These are phyloP conservation scores for Pseudoneurospora amorphoporcata DNA, from an alignment of 495 filamentous ascomycete genomes.

Conservation along the genomic window DNA sequence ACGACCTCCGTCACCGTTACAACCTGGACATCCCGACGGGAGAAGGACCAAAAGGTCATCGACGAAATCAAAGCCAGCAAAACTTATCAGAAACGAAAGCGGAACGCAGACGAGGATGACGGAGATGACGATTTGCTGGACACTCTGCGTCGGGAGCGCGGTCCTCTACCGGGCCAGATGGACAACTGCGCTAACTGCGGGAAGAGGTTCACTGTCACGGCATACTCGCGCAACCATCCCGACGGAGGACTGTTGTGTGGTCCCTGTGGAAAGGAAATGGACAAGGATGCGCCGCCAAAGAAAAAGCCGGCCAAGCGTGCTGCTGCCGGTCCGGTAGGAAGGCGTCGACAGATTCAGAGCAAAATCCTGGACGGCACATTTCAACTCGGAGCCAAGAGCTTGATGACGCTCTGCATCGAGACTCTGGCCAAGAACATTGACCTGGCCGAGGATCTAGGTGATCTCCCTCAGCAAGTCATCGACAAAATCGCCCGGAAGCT, in stretches of 20 bases:
- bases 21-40: slow-evolving; percentile 16
- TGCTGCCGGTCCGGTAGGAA: slow-evolving; percentile 31
- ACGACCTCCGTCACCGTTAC: slow-evolving; percentile 3
- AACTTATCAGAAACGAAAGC: slow-evolving; percentile 58
- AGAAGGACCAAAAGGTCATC: slow-evolving; percentile 54
- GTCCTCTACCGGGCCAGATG: slow-evolving; percentile 72
- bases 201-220: slow-evolving; percentile 87
- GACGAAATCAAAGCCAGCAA: slow-evolving; percentile 74
- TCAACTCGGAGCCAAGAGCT: slow-evolving; percentile 54
- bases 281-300: slow-evolving; percentile 48
- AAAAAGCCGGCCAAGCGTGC: slow-evolving; percentile 41
- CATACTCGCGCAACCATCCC: slow-evolving; percentile 75
- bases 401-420: slow-evolving; percentile 74
- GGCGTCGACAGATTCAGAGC: slow-evolving; percentile 63
- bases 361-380: slow-evolving; percentile 66
- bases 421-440: slow-evolving; percentile 74
- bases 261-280: slow-evolving; percentile 71
- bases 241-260: slow-evolving; percentile 75
- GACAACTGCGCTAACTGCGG: slow-evolving; percentile 79
- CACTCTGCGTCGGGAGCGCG: slow-evolving; percentile 51
- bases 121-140: slow-evolving; percentile 40
- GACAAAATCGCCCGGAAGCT: slow-evolving; percentile 71
- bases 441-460: slow-evolving; percentile 74
- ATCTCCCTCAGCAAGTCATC: slow-evolving; percentile 55
- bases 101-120: slow-evolving; percentile 35